A percentile compares a stretch with the other conserved stretches of the same genome.
Evolutionary conservation across 768 basidiomycete species (phyloP).

Genomic region (Boletus patriciae): DNA sequence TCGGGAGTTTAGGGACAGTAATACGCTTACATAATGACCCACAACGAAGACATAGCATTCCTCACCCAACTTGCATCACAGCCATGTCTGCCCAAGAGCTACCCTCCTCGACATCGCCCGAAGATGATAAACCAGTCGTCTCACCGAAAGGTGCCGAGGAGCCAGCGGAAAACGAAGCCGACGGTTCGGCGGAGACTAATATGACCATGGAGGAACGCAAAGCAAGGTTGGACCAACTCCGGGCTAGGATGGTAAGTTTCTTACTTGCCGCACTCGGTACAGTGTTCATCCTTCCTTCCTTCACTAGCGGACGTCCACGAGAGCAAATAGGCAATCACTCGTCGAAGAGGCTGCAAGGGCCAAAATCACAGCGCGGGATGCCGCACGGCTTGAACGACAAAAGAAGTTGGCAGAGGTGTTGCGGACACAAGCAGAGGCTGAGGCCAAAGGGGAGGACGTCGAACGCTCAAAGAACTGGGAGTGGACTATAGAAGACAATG

Average conservation of each 20-base stretch:
- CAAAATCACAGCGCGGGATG: conserved; percentile 75
- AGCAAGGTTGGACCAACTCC: conserved; percentile 72
- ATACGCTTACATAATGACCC: conserved; percentile 11
- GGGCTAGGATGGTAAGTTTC: conserved; percentile 68
- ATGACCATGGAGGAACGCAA: conserved; percentile 70
- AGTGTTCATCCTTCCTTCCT: background rate
- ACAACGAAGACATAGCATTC: background rate
- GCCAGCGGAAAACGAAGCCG: conserved; percentile 23
- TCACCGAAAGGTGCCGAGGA: conserved; percentile 24
- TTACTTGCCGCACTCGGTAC: background rate
- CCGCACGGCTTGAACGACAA: conserved; percentile 83
- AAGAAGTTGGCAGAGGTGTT: conserved; percentile 87
- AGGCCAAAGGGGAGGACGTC: conserved; percentile 92
- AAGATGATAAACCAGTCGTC: background rate
- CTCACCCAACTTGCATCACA: background rate
- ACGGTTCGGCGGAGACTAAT: conserved; percentile 10
- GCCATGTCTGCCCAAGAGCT: conserved; percentile 13
- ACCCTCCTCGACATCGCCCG: conserved; percentile 5
- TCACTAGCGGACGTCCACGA: conserved; percentile 68
- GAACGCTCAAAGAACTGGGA: conserved; percentile 96
- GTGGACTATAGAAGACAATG: conserved; percentile 33
- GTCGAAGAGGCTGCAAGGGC: conserved; percentile 81
- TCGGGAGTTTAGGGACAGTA: too few relatives aligned
- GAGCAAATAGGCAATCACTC: conserved; percentile 82
- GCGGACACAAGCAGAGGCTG: conserved; percentile 82